A percentile compares a stretch with the other conserved stretches of the same genome.
phyloP scores from a whole-genome alignment of 495 filamentous ascomycete species.

The Evansstolkia leycettana region DNA sequence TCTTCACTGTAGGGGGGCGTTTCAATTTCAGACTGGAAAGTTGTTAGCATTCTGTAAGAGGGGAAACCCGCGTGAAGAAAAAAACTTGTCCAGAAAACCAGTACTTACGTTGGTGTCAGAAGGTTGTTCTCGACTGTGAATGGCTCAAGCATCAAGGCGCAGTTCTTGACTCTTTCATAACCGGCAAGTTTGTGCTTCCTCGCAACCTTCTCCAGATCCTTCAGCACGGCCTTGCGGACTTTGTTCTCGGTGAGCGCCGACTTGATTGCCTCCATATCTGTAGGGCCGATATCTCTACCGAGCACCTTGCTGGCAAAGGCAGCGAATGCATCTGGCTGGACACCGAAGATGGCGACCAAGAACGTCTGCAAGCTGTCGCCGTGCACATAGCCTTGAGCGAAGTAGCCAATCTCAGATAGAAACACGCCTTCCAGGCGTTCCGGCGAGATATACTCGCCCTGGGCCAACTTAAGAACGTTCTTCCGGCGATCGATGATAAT shows the following conservation, averaged over 20 bases:
- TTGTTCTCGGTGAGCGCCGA: conserved; percentile 50
- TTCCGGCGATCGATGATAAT: conserved; percentile 92
- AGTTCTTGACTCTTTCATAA: conserved; percentile 72
- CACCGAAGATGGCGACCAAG: conserved; percentile 77
- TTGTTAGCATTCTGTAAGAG: conserved; percentile 17
- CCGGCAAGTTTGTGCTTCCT: conserved; percentile 80
- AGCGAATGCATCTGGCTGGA: conserved; percentile 72
- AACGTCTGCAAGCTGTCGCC: conserved; percentile 76
- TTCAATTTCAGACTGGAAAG: conserved; percentile 76
- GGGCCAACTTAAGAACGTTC: conserved; percentile 95
- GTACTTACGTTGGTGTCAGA: conserved; percentile 86
- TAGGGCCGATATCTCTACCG: conserved; percentile 46
- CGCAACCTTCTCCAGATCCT: conserved; percentile 68
- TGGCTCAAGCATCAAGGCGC: conserved; percentile 69
- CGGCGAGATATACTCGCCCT: conserved; percentile 96
- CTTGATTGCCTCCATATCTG: conserved; percentile 54
- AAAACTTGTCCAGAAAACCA: not conserved
- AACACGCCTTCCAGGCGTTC: conserved; percentile 94
- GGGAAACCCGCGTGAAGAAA: too few species aligned
- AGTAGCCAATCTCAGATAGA: conserved; percentile 61
- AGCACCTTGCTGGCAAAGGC: conserved; percentile 65
- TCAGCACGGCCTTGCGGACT: conserved; percentile 62
- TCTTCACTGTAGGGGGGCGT: conserved; percentile 73
- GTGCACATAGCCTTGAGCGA: conserved; percentile 79
- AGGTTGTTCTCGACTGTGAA: conserved; percentile 93